A percentile compares a stretch with the other conserved stretches of the same genome.
Evolutionary conservation across 2,329 filamentous ascomycete species (phyloP).

Genomic region (Verticillium nubilum): DNA sequence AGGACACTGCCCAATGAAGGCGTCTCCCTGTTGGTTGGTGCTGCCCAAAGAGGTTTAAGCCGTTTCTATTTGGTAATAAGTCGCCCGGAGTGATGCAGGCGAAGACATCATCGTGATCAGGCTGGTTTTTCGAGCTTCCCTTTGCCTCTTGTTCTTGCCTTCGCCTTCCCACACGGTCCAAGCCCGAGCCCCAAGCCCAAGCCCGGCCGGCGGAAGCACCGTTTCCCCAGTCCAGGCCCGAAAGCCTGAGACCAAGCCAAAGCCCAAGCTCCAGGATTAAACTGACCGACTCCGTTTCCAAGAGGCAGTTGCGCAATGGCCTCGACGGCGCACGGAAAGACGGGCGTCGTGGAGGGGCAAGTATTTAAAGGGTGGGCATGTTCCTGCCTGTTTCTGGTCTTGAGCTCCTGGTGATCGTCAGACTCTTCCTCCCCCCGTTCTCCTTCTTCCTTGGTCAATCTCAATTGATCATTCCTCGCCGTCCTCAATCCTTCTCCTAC

Average conservation of each 20-base stretch:
- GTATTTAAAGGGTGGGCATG: background rate
- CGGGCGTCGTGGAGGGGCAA: background rate
- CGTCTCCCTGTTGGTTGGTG: background rate
- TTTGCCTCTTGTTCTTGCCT: background rate
- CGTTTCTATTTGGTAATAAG: constrained; percentile 11
- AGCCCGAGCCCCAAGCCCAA: background rate
- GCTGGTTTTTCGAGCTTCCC: background rate
- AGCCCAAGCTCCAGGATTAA: background rate
- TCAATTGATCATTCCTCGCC: background rate
- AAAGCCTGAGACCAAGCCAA: background rate
- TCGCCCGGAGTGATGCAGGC: constrained; percentile 7
- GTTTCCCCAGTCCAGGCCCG: background rate
- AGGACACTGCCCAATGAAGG: constrained; percentile 6
- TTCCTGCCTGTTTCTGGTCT: background rate
- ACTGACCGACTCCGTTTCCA: background rate
- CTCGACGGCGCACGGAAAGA: background rate
- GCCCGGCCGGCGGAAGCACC: background rate
- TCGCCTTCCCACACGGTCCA: background rate
- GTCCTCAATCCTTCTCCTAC: background rate
- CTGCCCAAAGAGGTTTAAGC: constrained; percentile 6
- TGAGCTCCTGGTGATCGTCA: background rate
- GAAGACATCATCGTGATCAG: constrained; percentile 15
- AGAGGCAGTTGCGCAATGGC: background rate
- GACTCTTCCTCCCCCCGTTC: background rate
- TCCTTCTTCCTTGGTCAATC: background rate